Percentiles rank a stretch among this genome's conserved stretches.
These are phyloP conservation scores for Lactuca sativa DNA, from an alignment of 129 eudicot genomes.

Conservation along the genomic window DNA sequence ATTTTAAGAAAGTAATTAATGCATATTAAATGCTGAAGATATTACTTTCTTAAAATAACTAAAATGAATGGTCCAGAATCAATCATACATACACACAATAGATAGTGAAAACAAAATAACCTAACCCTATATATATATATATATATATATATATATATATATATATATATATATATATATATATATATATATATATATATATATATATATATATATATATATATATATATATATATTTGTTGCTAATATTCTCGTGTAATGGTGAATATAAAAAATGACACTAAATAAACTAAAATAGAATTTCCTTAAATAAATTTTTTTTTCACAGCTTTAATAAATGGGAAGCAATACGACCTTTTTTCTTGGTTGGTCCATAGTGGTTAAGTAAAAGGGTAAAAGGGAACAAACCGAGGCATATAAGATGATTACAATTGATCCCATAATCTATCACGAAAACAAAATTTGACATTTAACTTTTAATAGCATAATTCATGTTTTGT, in stretches of 20 bases:
- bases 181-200: too few relatives aligned
- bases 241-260: not conserved
- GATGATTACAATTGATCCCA: conserved; percentile 11
- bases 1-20: too few relatives aligned
- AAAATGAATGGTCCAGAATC: too few relatives aligned
- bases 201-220: too few relatives aligned
- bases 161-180: not conserved
- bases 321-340: not conserved
- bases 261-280: conserved; percentile 1
- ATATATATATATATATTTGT: not conserved
- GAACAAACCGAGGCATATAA: conserved; percentile 17
- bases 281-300: too few relatives aligned
- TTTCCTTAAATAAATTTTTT: not conserved
- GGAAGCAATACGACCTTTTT: conserved; percentile 13
- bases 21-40: too few relatives aligned
- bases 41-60: too few relatives aligned
- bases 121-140: too few relatives aligned
- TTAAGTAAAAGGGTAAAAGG: conserved; percentile 4
- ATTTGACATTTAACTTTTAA: conserved; percentile 18
- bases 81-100: too few relatives aligned
- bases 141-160: not conserved
- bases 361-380: conserved; percentile 33
- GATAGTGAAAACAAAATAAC: too few relatives aligned
- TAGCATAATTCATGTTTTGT: conserved; percentile 13
- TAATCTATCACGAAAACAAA: conserved; percentile 27